These are phyloP conservation scores for Rhizopus sp. DNA, from an alignment of 371 early-diverging fungal genomes.

Conservation along the genomic window DNA sequence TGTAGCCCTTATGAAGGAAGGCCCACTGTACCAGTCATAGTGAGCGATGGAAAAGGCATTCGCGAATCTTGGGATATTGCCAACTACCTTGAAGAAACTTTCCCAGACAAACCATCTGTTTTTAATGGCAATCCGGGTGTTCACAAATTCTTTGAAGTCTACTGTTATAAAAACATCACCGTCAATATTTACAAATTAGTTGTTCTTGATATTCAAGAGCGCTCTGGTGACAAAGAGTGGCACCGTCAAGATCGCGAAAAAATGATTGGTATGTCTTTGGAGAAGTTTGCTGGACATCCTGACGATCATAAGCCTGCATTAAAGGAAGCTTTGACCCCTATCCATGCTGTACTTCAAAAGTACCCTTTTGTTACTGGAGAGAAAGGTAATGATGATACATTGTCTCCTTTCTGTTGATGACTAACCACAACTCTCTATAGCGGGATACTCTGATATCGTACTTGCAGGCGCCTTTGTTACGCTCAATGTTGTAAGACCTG, in stretches of 20 bases:
- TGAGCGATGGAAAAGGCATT: conserved; percentile 10
- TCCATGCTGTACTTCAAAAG: neutral
- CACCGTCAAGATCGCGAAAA: conserved; percentile 14
- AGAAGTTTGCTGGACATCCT: conserved; percentile 15
- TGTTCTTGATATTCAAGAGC: conserved; percentile 1
- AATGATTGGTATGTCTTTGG: conserved; percentile 8
- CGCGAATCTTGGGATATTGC: conserved; percentile 29
- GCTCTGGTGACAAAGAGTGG: conserved; percentile 7
- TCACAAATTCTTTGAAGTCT: conserved; percentile 19
- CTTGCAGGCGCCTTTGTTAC: conserved; percentile 9
- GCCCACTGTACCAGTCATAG: conserved; percentile 23
- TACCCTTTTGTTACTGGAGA: conserved; percentile 18
- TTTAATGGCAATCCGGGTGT: conserved; percentile 18
- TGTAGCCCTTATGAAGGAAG: neutral
- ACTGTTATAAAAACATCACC: neutral
- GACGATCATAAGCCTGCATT: neutral
- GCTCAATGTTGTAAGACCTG: conserved; percentile 7
- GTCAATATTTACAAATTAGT: conserved; percentile 7
- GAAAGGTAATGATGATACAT: conserved; percentile 12
- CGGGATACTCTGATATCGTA: conserved; percentile 24
- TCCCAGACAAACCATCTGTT: conserved; percentile 13
- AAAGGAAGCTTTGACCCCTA: conserved; percentile 3
- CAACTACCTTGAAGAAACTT: conserved; percentile 19
- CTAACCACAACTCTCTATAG: conserved; percentile 1
- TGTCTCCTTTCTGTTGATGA: neutral